phyloP scores from a whole-genome alignment of 2,329 filamentous ascomycete species.

The Aspergillus sergii region DNA sequence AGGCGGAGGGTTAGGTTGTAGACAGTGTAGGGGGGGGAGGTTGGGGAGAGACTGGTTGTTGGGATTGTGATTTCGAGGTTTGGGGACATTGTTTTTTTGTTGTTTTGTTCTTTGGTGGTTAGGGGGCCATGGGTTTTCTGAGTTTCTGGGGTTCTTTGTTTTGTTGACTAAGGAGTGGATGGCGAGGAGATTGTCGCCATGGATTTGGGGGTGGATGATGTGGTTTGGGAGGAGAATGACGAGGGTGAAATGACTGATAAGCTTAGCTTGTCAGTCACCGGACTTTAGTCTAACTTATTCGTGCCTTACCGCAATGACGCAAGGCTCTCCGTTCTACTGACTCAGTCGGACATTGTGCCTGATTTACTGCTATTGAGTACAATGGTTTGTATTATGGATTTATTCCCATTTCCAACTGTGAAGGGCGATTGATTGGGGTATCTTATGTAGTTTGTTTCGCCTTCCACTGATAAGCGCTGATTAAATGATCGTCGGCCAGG shows the following conservation, averaged over 20 bases:
- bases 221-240: neutral
- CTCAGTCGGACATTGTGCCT: neutral
- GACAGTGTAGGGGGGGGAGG: slow-evolving; percentile 59
- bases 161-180: neutral
- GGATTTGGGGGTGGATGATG: neutral
- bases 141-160: too few relatives aligned
- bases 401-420: neutral
- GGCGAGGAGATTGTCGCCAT: neutral
- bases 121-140: neutral
- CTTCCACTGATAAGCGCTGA: neutral
- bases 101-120: neutral
- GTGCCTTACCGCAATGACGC: neutral
- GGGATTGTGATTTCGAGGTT: slow-evolving; percentile 51
- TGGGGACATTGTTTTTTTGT: slow-evolving; percentile 40
- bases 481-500: neutral
- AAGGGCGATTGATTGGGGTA: neutral
- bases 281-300: neutral
- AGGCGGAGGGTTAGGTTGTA: slow-evolving; percentile 65
- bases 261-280: neutral
- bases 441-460: neutral
- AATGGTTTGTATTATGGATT: too few relatives aligned
- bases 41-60: slow-evolving; percentile 50
- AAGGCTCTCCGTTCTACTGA: neutral
- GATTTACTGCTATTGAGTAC: neutral
- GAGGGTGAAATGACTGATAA: neutral